Percentiles rank a stretch among this genome's conserved stretches.
Conservation (phyloP, 2,329 filamentous ascomycete species). For the Chalaropsis thielavioides region DNA sequence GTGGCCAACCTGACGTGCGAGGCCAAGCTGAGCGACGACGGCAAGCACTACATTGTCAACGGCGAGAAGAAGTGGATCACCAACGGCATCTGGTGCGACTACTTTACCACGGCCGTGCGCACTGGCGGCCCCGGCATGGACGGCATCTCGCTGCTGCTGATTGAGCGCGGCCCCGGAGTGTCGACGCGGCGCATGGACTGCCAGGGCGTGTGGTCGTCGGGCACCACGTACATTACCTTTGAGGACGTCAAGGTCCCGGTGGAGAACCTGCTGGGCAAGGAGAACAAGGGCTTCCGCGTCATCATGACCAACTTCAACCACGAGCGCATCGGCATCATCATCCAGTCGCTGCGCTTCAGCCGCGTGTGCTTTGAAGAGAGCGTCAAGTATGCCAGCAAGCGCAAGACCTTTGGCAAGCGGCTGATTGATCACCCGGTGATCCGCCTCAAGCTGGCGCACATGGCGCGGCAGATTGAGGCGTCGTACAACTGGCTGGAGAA, state of each 20-base stretch:
- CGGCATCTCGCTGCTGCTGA: slow-evolving; percentile 77
- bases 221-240: slow-evolving; percentile 94
- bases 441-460: slow-evolving; percentile 92
- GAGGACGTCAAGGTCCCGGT: slow-evolving; percentile 99
- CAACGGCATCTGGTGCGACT: slow-evolving; percentile 92
- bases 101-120: slow-evolving; percentile 92
- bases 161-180: slow-evolving; percentile 80
- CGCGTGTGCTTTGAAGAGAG: slow-evolving; percentile 96
- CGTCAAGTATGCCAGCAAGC: slow-evolving; percentile 94
- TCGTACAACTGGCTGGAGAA: slow-evolving; percentile 96
- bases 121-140: slow-evolving; percentile 86
- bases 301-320: slow-evolving; percentile 99
- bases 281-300: slow-evolving; percentile 96
- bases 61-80: slow-evolving; percentile 99
- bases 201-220: slow-evolving; percentile 89
- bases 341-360: slow-evolving; percentile 88
- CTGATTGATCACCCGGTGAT: slow-evolving; percentile 96
- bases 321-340: slow-evolving; percentile 96
- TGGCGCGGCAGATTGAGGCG: slow-evolving; percentile 95
- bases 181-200: slow-evolving; percentile 94
- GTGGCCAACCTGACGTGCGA: slow-evolving; percentile 93
- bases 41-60: slow-evolving; percentile 98
- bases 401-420: slow-evolving; percentile 88
- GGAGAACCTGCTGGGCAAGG: slow-evolving; percentile 95
- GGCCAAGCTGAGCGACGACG: slow-evolving; percentile 85